phyloP scores from a whole-genome alignment of 2,329 filamentous ascomycete genomes.

The Didymella pinodella region DNA sequence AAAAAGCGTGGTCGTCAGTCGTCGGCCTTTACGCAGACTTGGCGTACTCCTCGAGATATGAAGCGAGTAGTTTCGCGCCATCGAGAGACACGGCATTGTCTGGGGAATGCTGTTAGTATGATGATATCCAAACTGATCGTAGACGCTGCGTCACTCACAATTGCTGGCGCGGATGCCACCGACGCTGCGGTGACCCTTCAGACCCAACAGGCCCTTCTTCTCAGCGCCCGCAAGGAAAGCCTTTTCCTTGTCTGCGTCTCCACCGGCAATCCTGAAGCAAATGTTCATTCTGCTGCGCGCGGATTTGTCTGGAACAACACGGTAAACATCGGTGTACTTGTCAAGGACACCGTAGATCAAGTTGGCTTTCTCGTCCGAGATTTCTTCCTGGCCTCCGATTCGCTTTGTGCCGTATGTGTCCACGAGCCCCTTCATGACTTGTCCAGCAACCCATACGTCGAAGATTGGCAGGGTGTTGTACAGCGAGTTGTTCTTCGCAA shows the following conservation, averaged over 20 bases:
- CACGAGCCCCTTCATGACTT: slow-evolving; percentile 81
- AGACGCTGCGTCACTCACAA: slow-evolving; percentile 56
- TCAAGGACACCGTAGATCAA: slow-evolving; percentile 82
- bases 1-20: not conserved
- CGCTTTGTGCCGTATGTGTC: slow-evolving; percentile 68
- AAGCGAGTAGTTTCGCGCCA: slow-evolving; percentile 71
- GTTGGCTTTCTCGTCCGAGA: slow-evolving; percentile 77
- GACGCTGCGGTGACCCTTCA: slow-evolving; percentile 89
- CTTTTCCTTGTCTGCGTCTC: slow-evolving; percentile 76
- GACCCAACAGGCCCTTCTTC: slow-evolving; percentile 72
- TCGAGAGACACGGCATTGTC: slow-evolving; percentile 80
- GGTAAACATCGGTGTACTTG: slow-evolving; percentile 74
- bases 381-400: slow-evolving; percentile 76
- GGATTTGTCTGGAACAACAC: slow-evolving; percentile 76
- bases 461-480: slow-evolving; percentile 98
- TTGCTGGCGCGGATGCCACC: slow-evolving; percentile 87
- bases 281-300: slow-evolving; percentile 93
- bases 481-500: slow-evolving; percentile 91
- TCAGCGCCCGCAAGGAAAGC: slow-evolving; percentile 78
- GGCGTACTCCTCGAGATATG: slow-evolving; percentile 70
- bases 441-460: slow-evolving; percentile 89
- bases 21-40: slow-evolving; percentile 35
- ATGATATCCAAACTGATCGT: not conserved
- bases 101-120: slow-evolving; percentile 29
- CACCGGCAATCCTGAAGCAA: slow-evolving; percentile 79